Conservation (phyloP, 805 yeast genomes). For the Pichia eremophila region DNA sequence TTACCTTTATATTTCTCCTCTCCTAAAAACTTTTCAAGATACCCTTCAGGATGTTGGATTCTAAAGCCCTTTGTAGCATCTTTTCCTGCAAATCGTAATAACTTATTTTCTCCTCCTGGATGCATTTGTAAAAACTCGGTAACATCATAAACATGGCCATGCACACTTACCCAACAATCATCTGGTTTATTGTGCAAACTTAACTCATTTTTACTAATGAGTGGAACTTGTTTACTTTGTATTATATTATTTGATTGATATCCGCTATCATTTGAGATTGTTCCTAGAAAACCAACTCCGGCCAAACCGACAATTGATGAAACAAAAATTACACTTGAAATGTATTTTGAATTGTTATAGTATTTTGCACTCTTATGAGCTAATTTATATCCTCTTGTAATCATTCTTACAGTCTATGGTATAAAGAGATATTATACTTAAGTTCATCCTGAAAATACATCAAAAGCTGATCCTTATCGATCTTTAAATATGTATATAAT, state of each 20-base stretch:
- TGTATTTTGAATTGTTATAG: no score
- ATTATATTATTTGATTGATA: neutral
- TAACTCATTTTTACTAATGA: no score
- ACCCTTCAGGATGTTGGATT: slow-evolving; percentile 20
- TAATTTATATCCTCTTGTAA: no score
- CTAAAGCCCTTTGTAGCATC: slow-evolving; percentile 34
- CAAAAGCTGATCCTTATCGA: no score
- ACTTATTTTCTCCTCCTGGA: slow-evolving; percentile 83
- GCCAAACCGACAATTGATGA: slow-evolving; percentile 35
- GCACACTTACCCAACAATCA: slow-evolving; percentile 82
- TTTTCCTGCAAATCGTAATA: slow-evolving; percentile 68
- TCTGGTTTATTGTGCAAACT: slow-evolving; percentile 39
- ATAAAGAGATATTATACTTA: no score
- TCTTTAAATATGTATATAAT: no score
- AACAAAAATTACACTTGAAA: slow-evolving; percentile 39
- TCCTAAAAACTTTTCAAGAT: slow-evolving; percentile 18
- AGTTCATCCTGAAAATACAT: no score
- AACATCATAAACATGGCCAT: slow-evolving; percentile 78
- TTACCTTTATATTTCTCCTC: slow-evolving; percentile 30
- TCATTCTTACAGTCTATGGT: no score
- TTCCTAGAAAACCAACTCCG: slow-evolving; percentile 21
- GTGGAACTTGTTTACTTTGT: no score
- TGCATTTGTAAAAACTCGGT: slow-evolving; percentile 77
- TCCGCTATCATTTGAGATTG: neutral
- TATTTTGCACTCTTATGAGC: no score